Evolutionary conservation across 1,139 yeast genomes (phyloP).

Genomic region (Geotrichum cucujoidarum): DNA sequence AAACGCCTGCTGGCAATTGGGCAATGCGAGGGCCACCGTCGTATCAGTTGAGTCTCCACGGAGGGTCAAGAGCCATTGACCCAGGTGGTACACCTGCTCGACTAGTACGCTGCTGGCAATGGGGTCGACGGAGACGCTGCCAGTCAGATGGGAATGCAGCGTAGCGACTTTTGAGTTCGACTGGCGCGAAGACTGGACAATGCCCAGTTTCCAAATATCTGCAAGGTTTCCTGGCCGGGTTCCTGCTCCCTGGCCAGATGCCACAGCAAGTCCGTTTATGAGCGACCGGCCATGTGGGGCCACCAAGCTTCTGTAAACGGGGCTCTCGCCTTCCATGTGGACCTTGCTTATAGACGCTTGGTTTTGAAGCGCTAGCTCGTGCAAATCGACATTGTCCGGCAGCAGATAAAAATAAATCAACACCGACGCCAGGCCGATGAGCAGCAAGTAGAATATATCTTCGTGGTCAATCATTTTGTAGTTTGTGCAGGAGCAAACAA

Average conservation of each 20-base stretch:
- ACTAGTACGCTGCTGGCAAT: background rate
- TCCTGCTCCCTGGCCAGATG: slow-evolving; percentile 20
- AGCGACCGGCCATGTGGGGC: slow-evolving; percentile 40
- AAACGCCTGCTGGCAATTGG: slow-evolving; percentile 9
- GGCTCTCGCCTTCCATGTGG: slow-evolving; percentile 51
- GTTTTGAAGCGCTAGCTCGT: slow-evolving; percentile 48
- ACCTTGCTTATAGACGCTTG: slow-evolving; percentile 55
- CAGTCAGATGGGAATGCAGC: background rate
- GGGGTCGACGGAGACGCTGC: background rate
- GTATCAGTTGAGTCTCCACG: slow-evolving; percentile 6
- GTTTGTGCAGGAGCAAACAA: too few relatives aligned
- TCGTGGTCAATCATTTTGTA: slow-evolving; percentile 17
- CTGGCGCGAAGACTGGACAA: slow-evolving; percentile 12
- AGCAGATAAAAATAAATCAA: slow-evolving; percentile 27
- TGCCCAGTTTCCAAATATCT: slow-evolving; percentile 49
- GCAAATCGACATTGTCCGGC: slow-evolving; percentile 45
- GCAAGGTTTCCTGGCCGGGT: slow-evolving; percentile 52
- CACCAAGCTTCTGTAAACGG: slow-evolving; percentile 57
- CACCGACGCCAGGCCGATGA: slow-evolving; percentile 22
- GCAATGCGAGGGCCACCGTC: slow-evolving; percentile 4
- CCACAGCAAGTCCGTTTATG: slow-evolving; percentile 52
- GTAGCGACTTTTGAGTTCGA: too few relatives aligned
- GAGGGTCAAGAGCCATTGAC: background rate
- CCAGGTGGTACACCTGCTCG: slow-evolving; percentile 1
- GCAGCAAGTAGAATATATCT: slow-evolving; percentile 25